Base-by-base conservation (phyloP, 1,284 basidiomycete species). In the Fomitiporia mediterranea region DNA sequence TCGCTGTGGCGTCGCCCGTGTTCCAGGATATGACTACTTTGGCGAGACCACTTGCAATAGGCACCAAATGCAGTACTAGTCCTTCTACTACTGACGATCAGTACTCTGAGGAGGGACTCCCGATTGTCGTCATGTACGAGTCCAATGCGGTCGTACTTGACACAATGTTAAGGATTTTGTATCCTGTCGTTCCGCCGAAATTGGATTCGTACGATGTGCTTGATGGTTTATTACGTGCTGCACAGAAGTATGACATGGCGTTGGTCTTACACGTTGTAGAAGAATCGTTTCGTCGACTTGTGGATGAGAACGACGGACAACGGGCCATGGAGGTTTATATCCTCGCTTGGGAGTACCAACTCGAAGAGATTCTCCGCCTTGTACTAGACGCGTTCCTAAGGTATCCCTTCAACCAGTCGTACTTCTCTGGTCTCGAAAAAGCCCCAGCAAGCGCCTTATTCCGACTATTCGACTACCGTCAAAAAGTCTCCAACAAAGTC, bases 1-100 rank as follows among this genome's bases (percentile, higher is more conserved):
- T 79, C 13, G 69, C 72, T 23, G 65, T 75, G 28, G 70, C 76
- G 2, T 79, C 77, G 2, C 71, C 76, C 0, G 70, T 76, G 57
- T 78, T 81, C 58, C 66, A 70, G 28, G 64, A 70, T 23, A 68
- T 77, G 55, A 74, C 78, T 46, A 19, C 70, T 9, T 66, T 77
- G 34, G 75, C 76, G 4, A 34, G 35, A 21, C 55, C 55, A 9
- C 38, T 52, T 25, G 15, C 37, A 13, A 2, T n/a, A 13, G 4
- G 30, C 2, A 6, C 34, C 32, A 23, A 17, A 40, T 21, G 8
- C 25, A 32, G 39, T 15, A 11, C 15, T 21, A 35, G 21, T 17
- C 19, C n/a, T 6, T 9, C 1, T 15, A 11, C 27, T 19, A 6
- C 15, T 17, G 17, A 9, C 19, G 51, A 9, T 4, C 38, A 52